A percentile compares a stretch with the other conserved stretches of the same genome.
Conservation (phyloP, 2,329 filamentous ascomycete genomes). For the Colletotrichum kahawae region DNA sequence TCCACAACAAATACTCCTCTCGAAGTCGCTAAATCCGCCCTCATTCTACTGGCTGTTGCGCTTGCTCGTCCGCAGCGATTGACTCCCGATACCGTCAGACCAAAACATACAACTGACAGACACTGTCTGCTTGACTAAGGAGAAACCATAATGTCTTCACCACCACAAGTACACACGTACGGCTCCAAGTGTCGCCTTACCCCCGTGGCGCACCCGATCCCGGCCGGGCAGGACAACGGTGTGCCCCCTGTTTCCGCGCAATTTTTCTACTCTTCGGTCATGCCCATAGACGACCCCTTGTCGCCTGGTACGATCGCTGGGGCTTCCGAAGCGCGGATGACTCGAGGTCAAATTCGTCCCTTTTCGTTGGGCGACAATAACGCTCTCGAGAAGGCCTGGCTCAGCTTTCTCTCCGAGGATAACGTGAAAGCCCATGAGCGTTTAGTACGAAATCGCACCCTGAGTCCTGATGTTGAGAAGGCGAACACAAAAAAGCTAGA, state of each 20-base stretch:
- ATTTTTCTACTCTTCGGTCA: slow-evolving; percentile 84
- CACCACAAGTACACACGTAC: slow-evolving; percentile 56
- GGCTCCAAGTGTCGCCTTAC: slow-evolving; percentile 64
- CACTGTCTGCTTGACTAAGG: not conserved
- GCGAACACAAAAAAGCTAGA: slow-evolving; percentile 40
- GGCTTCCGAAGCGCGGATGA: slow-evolving; percentile 53
- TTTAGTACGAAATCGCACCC: slow-evolving; percentile 35
- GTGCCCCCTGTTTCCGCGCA: slow-evolving; percentile 70
- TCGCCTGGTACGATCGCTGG: slow-evolving; percentile 63
- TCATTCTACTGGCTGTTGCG: not conserved
- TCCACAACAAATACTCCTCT: not conserved
- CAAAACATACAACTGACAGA: not conserved
- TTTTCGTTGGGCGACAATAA: slow-evolving; percentile 83
- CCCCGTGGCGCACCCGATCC: slow-evolving; percentile 43
- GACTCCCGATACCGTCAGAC: not conserved
- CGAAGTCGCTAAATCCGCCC: not conserved
- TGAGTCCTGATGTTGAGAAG: slow-evolving; percentile 36
- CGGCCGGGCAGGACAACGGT: slow-evolving; percentile 42
- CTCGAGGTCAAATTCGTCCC: slow-evolving; percentile 71
- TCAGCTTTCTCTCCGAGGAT: slow-evolving; percentile 57
- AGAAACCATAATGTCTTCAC: not conserved
- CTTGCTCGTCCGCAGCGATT: not conserved
- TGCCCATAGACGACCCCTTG: slow-evolving; percentile 89
- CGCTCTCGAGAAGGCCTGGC: slow-evolving; percentile 80
- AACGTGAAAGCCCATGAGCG: slow-evolving; percentile 53